These are phyloP conservation scores for Clarireedia paspali DNA, from an alignment of 2,329 filamentous ascomycete genomes.

Conservation along the genomic window DNA sequence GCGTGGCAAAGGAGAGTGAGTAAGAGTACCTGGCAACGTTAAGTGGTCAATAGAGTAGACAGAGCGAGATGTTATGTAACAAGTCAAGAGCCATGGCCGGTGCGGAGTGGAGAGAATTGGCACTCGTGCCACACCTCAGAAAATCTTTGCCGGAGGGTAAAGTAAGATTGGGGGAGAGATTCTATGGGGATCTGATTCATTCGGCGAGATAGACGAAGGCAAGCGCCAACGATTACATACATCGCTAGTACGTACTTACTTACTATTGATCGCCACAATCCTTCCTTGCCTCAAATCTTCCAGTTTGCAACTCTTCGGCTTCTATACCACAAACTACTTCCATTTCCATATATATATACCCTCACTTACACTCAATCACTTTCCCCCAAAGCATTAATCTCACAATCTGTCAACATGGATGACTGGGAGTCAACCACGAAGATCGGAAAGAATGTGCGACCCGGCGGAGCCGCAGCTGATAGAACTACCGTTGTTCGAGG, in stretches of 20 bases:
- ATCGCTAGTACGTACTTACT: no score
- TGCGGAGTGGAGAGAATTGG: no score
- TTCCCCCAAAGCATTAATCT: background rate
- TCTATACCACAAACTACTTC: background rate
- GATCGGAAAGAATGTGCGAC: slow-evolving; percentile 80
- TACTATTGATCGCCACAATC: slow-evolving; percentile 2
- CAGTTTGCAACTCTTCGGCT: background rate
- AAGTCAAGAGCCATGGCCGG: no score
- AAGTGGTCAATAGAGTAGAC: no score
- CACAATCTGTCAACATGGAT: slow-evolving; percentile 39
- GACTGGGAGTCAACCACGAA: slow-evolving; percentile 89
- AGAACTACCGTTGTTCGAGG: slow-evolving; percentile 88
- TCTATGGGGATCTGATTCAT: slow-evolving; percentile 12
- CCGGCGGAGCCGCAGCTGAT: slow-evolving; percentile 49
- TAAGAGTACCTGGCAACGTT: no score
- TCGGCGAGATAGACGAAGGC: background rate
- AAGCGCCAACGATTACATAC: background rate
- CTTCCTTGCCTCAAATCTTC: background rate
- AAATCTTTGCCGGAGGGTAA: no score
- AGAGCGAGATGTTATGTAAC: no score
- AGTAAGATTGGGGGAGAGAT: background rate
- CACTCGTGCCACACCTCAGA: no score
- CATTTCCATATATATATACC: background rate
- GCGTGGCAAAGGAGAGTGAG: no score
- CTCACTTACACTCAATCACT: background rate